A percentile compares a stretch with the other conserved stretches of the same genome.
These are phyloP conservation scores for Didymella keratinophila DNA, from an alignment of 2,329 filamentous ascomycete species.

Conservation along the genomic window DNA sequence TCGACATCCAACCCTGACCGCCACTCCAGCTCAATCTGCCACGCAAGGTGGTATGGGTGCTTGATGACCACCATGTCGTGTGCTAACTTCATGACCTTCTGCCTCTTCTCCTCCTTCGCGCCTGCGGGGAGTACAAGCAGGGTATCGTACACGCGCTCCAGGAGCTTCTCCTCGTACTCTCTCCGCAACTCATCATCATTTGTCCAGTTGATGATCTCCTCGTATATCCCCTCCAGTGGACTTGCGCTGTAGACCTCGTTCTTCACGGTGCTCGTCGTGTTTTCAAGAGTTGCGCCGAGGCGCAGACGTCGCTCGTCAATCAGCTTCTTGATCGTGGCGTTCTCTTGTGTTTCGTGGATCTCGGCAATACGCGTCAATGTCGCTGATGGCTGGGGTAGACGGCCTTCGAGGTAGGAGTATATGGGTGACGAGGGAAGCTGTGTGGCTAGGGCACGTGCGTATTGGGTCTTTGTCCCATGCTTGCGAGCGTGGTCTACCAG, in stretches of 20 bases:
- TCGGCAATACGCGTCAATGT: slow-evolving; percentile 85
- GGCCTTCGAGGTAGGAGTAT: slow-evolving; percentile 83
- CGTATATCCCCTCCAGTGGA: slow-evolving; percentile 80
- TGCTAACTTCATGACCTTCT: slow-evolving; percentile 77
- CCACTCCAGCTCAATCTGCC: slow-evolving; percentile 92
- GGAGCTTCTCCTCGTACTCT: slow-evolving; percentile 86
- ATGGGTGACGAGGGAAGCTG: slow-evolving; percentile 82
- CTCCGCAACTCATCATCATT: slow-evolving; percentile 84
- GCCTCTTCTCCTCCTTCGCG: slow-evolving; percentile 73
- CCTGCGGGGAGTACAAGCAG: slow-evolving; percentile 73
- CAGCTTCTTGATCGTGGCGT: slow-evolving; percentile 85
- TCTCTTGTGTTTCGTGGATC: slow-evolving; percentile 85
- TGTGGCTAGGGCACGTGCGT: slow-evolving; percentile 77
- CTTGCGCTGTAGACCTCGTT: slow-evolving; percentile 80
- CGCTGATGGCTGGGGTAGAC: slow-evolving; percentile 77
- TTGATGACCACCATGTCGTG: slow-evolving; percentile 96
- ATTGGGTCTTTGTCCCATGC: slow-evolving; percentile 75
- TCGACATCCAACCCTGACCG: slow-evolving; percentile 59
- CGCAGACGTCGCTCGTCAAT: slow-evolving; percentile 89
- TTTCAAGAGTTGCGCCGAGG: slow-evolving; percentile 80
- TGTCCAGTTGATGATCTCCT: slow-evolving; percentile 87
- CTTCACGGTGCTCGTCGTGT: slow-evolving; percentile 88
- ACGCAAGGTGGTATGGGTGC: slow-evolving; percentile 86
- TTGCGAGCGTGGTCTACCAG: slow-evolving; percentile 77
- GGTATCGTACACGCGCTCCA: slow-evolving; percentile 81